These are phyloP conservation scores for Dentipellis fragilis DNA, from an alignment of 768 basidiomycete species.

Conservation along the genomic window DNA sequence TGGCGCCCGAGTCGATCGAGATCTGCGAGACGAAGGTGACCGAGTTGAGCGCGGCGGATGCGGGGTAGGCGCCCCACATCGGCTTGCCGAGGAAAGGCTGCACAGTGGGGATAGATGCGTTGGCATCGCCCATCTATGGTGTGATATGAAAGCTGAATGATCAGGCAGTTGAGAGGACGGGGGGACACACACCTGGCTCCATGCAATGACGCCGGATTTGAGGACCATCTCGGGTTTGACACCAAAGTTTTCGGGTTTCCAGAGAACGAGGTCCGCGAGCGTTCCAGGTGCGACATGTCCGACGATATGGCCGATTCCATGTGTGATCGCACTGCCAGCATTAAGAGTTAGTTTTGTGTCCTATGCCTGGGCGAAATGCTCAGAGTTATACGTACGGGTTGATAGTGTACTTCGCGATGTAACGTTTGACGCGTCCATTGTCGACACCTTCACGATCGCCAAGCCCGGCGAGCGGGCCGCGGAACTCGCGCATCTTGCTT, in stretches of 20 bases:
- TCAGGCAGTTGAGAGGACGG: not conserved
- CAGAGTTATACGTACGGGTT: conserved; percentile 65
- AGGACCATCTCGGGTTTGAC: conserved; percentile 88
- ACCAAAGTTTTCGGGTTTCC: conserved; percentile 93
- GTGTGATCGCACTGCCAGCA: conserved; percentile 69
- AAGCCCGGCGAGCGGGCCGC: conserved; percentile 60
- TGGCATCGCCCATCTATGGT: conserved; percentile 88
- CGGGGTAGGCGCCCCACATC: conserved; percentile 86
- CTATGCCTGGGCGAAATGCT: too few species aligned
- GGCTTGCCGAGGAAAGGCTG: conserved; percentile 80
- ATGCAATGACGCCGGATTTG: conserved; percentile 89
- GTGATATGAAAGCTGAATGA: conserved; percentile 1
- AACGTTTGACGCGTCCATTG: conserved; percentile 89
- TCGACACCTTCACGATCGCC: conserved; percentile 66
- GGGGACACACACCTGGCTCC: conserved; percentile 54
- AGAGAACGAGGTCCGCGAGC: conserved; percentile 90
- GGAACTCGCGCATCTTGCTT: conserved; percentile 79
- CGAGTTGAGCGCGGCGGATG: conserved; percentile 76
- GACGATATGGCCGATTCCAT: conserved; percentile 82
- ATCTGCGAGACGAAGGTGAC: conserved; percentile 76
- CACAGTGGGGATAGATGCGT: conserved; percentile 92
- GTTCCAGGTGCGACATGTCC: conserved; percentile 77
- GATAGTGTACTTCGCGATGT: conserved; percentile 93
- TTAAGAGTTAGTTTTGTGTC: not conserved
- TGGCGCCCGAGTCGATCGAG: conserved; percentile 49